Conservation (phyloP, 2,329 filamentous ascomycete species). For the Blastomyces gilchristii region DNA sequence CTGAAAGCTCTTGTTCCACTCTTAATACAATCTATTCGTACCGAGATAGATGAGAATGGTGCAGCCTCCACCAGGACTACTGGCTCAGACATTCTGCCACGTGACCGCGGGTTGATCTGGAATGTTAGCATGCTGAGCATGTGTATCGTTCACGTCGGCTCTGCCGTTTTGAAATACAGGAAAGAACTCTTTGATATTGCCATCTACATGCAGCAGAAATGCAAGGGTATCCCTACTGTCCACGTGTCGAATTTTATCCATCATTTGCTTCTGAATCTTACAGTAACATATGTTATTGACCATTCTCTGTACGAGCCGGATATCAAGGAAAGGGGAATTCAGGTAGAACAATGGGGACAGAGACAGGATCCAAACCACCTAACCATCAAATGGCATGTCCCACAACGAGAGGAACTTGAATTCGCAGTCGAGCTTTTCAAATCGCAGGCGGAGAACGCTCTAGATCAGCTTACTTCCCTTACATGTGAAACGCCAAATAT, state of each 20-base stretch:
- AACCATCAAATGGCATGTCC: conserved; percentile 84
- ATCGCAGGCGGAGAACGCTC: conserved; percentile 66
- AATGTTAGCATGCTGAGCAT: conserved; percentile 95
- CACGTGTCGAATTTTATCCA: conserved; percentile 97
- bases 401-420: conserved; percentile 65
- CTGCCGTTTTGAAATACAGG: conserved; percentile 79
- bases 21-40: conserved; percentile 81
- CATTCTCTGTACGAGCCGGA: conserved; percentile 78
- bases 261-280: conserved; percentile 87
- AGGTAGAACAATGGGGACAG: conserved; percentile 74
- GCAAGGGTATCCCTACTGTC: conserved; percentile 84
- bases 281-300: conserved; percentile 86
- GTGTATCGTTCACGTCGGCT: conserved; percentile 92
- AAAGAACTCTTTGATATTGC: conserved; percentile 84
- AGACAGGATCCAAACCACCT: conserved; percentile 63
- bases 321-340: conserved; percentile 59
- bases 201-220: conserved; percentile 92
- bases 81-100: conserved; percentile 82
- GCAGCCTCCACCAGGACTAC: conserved; percentile 91
- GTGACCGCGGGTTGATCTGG: conserved; percentile 90
- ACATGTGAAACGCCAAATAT: conserved; percentile 72
- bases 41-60: conserved; percentile 93
- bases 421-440: conserved; percentile 88
- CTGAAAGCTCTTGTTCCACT: conserved; percentile 84
- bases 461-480: conserved; percentile 64